A percentile compares a stretch with the other conserved stretches of the same genome.
Evolutionary conservation across 2,329 filamentous ascomycete species (phyloP).

Genomic region (Claviceps africana): DNA sequence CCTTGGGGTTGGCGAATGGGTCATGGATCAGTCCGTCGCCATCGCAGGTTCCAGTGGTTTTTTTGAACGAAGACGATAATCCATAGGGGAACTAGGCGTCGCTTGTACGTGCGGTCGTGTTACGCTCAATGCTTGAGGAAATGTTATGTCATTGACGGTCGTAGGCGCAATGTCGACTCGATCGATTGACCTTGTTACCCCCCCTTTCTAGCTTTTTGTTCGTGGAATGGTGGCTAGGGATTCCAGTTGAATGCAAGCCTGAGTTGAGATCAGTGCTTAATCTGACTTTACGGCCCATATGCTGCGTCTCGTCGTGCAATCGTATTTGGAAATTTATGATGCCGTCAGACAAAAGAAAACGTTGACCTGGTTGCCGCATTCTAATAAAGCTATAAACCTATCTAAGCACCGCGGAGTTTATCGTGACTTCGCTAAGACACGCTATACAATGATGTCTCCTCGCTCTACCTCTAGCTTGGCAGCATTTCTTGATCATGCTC

Average conservation of each 20-base stretch:
- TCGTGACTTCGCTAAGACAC: neutral
- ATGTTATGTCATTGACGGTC: neutral
- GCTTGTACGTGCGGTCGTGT: neutral
- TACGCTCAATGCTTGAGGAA: neutral
- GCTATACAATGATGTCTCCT: neutral
- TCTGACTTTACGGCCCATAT: neutral
- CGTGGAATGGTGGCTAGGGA: neutral
- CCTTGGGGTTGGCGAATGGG: conserved; percentile 87
- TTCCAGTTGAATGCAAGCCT: neutral
- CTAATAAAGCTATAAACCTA: neutral
- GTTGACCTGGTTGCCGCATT: neutral
- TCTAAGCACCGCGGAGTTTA: neutral
- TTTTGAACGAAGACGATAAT: conserved; percentile 78
- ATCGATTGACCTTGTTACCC: neutral
- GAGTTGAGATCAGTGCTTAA: neutral
- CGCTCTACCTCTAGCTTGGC: neutral
- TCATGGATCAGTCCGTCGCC: conserved; percentile 94
- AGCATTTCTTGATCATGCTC: conserved; percentile 20
- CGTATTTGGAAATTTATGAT: neutral
- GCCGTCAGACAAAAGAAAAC: neutral
- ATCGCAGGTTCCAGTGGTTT: conserved; percentile 77
- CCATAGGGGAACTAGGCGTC: neutral
- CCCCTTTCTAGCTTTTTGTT: neutral
- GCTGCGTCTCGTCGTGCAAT: neutral
- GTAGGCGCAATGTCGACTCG: neutral